phyloP scores from a whole-genome alignment of 352 stramenopile genomes.

The Globisporangium polare region DNA sequence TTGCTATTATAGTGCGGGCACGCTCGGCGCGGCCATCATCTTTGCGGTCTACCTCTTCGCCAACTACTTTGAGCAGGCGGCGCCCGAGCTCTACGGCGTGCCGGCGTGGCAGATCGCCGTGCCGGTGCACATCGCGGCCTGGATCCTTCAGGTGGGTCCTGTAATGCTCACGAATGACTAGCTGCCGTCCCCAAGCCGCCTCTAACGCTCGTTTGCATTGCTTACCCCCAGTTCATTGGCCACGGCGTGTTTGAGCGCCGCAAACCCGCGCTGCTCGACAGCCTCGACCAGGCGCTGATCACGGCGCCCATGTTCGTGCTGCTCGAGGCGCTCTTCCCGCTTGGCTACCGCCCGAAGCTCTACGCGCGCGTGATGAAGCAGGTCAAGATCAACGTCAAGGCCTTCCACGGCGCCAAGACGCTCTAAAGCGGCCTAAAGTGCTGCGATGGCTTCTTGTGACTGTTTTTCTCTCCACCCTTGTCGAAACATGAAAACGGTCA shows the following conservation, averaged over 20 bases:
- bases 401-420: conserved; percentile 21
- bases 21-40: conserved; percentile 29
- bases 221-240: conserved; percentile 38
- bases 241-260: conserved; percentile 55
- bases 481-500: no score
- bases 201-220: background rate
- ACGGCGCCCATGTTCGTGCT: conserved; percentile 63
- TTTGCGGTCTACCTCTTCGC: conserved; percentile 28
- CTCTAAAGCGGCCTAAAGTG: background rate
- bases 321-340: conserved; percentile 41
- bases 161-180: background rate
- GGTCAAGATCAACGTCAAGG: conserved; percentile 40
- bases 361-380: conserved; percentile 31
- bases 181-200: background rate
- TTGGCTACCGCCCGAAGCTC: conserved; percentile 42
- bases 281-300: conserved; percentile 46
- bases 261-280: conserved; percentile 55
- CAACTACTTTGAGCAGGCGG: conserved; percentile 24
- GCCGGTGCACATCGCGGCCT: conserved; percentile 31
- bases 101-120: conserved; percentile 35
- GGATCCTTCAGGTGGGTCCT: conserved; percentile 36
- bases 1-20: conserved; percentile 19
- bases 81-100: conserved; percentile 19
- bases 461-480: no score
- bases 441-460: no score